Evolutionary conservation across 225 moss, liverwort and hornwort species (phyloP).

Genomic region (Marchantia paleacea): DNA sequence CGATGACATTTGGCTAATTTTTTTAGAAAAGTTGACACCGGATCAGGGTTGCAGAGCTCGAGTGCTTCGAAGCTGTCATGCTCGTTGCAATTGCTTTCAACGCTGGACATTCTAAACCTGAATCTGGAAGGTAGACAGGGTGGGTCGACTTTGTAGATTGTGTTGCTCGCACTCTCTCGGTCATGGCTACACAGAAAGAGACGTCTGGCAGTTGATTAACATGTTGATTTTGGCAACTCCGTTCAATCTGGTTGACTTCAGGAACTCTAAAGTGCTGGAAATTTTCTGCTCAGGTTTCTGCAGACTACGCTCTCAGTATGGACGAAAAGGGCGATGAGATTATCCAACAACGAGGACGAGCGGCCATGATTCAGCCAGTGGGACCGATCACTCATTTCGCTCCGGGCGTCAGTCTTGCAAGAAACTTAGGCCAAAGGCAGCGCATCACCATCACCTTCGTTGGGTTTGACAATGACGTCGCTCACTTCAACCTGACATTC

Average conservation of each 20-base stretch:
- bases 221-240: not conserved
- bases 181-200: not conserved
- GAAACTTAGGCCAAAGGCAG: not conserved
- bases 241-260: not conserved
- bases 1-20: too few relatives aligned
- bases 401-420: not conserved
- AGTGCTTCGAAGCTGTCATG: not conserved
- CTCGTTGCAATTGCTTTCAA: not conserved
- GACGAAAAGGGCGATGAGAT: slow-evolving; percentile 5
- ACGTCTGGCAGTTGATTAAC: not conserved
- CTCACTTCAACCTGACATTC: slow-evolving; percentile 19
- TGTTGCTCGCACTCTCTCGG: not conserved
- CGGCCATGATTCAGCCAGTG: not conserved
- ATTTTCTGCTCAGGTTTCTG: not conserved
- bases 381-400: slow-evolving; percentile 1
- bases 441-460: slow-evolving; percentile 17
- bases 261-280: not conserved
- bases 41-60: not conserved
- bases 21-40: not conserved
- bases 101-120: not conserved
- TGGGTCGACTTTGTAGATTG: not conserved
- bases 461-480: slow-evolving; percentile 25
- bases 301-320: not conserved
- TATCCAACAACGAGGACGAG: slow-evolving; percentile 18
- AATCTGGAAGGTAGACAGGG: not conserved